A percentile compares a stretch with the other conserved stretches of the same genome.
These are phyloP conservation scores for Epichloe hybrida DNA, from an alignment of 2,329 filamentous ascomycete genomes.

Conservation along the genomic window DNA sequence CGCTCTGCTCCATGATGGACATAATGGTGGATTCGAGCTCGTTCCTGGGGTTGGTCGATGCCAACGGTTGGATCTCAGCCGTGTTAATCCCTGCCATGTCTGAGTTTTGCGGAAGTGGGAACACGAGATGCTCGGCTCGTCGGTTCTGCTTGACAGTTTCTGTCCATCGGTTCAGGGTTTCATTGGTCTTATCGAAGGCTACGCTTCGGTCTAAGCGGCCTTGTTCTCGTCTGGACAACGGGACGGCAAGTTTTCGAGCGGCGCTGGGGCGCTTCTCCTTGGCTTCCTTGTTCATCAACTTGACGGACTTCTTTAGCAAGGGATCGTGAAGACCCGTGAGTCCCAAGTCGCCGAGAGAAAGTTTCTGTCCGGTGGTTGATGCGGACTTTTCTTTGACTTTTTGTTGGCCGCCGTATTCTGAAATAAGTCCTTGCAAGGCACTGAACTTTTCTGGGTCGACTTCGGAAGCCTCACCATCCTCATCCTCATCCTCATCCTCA, in stretches of 20 bases:
- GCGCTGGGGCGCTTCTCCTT: constrained; percentile 32
- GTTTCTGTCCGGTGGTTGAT: constrained; percentile 45
- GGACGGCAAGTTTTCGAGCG: constrained; percentile 61
- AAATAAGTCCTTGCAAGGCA: constrained; percentile 55
- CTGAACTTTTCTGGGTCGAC: constrained; percentile 43
- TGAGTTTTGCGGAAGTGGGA: constrained; percentile 67
- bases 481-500: constrained; percentile 34
- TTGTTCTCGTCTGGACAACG: constrained; percentile 74
- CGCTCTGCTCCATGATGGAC: constrained; percentile 80
- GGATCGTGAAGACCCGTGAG: constrained; percentile 60
- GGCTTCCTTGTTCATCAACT: constrained; percentile 54
- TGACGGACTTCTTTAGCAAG: constrained; percentile 64
- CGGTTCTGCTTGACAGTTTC: constrained; percentile 93
- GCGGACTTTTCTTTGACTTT: constrained; percentile 33
- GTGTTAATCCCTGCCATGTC: constrained; percentile 45
- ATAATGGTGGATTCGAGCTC: constrained; percentile 80
- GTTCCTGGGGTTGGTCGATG: constrained; percentile 51
- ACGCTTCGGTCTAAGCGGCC: constrained; percentile 68
- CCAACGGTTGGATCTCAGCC: constrained; percentile 52
- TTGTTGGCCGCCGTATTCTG: constrained; percentile 51
- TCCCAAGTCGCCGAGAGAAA: constrained; percentile 62
- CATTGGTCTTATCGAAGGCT: constrained; percentile 82
- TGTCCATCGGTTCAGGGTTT: constrained; percentile 80
- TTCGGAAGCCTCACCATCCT: constrained; percentile 21
- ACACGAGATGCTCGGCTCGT: constrained; percentile 76